Evolutionary conservation across 2,329 filamentous ascomycete genomes (phyloP).

Genomic region (Colletotrichum lini): DNA sequence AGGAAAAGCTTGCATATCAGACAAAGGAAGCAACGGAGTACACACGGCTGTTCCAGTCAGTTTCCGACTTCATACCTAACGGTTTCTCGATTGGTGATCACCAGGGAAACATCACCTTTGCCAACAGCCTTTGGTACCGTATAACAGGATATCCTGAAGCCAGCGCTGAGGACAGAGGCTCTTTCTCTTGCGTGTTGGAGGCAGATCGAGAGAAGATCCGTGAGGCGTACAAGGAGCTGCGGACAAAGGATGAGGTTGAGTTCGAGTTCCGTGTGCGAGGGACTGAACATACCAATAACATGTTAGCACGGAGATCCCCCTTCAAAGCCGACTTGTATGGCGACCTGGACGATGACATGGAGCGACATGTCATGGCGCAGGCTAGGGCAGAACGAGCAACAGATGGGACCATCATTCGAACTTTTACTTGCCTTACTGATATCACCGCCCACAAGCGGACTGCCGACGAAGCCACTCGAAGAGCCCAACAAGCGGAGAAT

Average conservation of each 20-base stretch:
- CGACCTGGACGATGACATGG: conserved; percentile 51
- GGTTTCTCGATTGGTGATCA: conserved; percentile 80
- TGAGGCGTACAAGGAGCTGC: conserved; percentile 59
- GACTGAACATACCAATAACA: conserved; percentile 29
- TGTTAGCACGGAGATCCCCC: conserved; percentile 34
- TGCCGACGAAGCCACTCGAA: conserved; percentile 62
- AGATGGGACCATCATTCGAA: conserved; percentile 60
- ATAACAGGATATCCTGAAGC: conserved; percentile 63
- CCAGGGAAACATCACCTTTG: conserved; percentile 76
- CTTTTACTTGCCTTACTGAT: conserved; percentile 66
- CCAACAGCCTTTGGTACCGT: conserved; percentile 76
- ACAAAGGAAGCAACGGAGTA: conserved; percentile 65
- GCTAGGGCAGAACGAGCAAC: conserved; percentile 61
- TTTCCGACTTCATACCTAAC: conserved; percentile 81
- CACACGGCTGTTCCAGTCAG: conserved; percentile 76
- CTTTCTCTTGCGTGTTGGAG: conserved; percentile 62
- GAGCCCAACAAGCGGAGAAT: conserved; percentile 67
- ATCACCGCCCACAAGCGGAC: conserved; percentile 65
- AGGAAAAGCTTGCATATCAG: conserved; percentile 73
- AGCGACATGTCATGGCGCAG: conserved; percentile 63
- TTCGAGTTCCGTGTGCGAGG: conserved; percentile 63
- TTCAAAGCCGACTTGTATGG: conserved; percentile 46
- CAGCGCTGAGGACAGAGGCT: conserved; percentile 51
- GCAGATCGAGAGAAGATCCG: conserved; percentile 60
- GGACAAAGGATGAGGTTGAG: conserved; percentile 55